Evolutionary conservation across 805 yeast genomes (phyloP).

Genomic region (Schizosaccharomyces lindneri): DNA sequence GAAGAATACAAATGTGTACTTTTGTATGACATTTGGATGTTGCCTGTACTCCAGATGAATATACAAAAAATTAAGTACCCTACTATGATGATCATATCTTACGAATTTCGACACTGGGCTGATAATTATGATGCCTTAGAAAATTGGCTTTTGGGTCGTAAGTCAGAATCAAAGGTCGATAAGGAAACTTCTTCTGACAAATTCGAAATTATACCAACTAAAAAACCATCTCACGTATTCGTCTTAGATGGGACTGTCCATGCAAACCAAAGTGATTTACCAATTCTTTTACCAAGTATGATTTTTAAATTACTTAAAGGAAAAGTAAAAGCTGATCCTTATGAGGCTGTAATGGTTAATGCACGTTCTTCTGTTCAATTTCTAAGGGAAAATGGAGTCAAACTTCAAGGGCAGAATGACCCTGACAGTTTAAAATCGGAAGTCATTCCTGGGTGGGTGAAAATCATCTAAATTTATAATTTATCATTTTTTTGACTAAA

Average conservation of each 20-base stretch:
- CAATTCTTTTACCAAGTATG: not conserved
- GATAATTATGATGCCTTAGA: not conserved
- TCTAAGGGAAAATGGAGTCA: not conserved
- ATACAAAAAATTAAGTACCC: not conserved
- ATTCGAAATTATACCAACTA: not conserved
- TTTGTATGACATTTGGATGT: conserved; percentile 1
- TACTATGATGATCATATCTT: not conserved
- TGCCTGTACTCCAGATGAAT: not conserved
- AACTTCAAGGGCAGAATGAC: not conserved
- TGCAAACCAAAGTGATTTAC: not conserved
- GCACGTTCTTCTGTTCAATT: not conserved
- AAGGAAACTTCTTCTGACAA: not conserved
- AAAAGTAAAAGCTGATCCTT: not conserved
- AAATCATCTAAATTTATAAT: not conserved
- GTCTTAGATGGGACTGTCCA: not conserved
- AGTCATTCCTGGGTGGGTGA: not conserved
- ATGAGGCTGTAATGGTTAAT: not conserved
- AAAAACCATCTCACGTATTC: not conserved
- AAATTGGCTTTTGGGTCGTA: not conserved
- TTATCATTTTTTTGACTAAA: too few relatives aligned
- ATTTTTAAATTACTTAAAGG: not conserved
- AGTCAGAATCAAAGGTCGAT: not conserved
- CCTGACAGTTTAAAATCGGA: not conserved
- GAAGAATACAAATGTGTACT: not conserved
- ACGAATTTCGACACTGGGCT: not conserved